These are phyloP conservation scores for Gnomoniopsis sp. DNA, from an alignment of 2,329 filamentous ascomycete species.

Conservation along the genomic window DNA sequence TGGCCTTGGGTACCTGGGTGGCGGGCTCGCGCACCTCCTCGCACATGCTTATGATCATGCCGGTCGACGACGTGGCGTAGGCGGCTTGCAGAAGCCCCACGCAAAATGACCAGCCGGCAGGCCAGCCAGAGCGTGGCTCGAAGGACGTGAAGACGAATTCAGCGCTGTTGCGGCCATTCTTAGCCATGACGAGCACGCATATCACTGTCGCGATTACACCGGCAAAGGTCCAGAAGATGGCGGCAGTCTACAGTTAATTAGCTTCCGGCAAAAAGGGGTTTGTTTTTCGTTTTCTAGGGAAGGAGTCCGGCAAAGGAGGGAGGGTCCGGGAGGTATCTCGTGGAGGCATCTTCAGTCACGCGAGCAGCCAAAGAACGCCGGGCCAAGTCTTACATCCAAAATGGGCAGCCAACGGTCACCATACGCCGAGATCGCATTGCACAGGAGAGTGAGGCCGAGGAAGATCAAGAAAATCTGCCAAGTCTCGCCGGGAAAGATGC, in stretches of 20 bases:
- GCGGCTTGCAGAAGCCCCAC: slow-evolving; percentile 70
- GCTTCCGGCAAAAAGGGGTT: slow-evolving; percentile 15
- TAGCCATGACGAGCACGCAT: slow-evolving; percentile 62
- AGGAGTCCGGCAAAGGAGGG: slow-evolving; percentile 7
- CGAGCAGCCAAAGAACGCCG: neutral
- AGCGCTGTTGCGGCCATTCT: slow-evolving; percentile 61
- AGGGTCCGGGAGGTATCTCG: neutral
- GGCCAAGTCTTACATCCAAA: slow-evolving; percentile 58
- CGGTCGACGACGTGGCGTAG: slow-evolving; percentile 72
- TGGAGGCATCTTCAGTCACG: neutral
- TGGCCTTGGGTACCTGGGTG: slow-evolving; percentile 68
- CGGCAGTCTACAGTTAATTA: slow-evolving; percentile 52
- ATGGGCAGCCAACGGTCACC: slow-evolving; percentile 65
- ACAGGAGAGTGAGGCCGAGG: slow-evolving; percentile 62
- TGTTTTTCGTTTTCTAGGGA: neutral
- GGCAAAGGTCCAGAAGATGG: slow-evolving; percentile 72
- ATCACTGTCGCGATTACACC: slow-evolving; percentile 64
- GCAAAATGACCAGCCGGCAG: slow-evolving; percentile 68
- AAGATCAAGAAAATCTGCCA: slow-evolving; percentile 73
- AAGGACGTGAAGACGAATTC: slow-evolving; percentile 66
- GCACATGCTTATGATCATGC: slow-evolving; percentile 79
- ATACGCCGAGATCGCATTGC: slow-evolving; percentile 62
- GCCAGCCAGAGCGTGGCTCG: slow-evolving; percentile 66
- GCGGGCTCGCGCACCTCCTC: slow-evolving; percentile 67
- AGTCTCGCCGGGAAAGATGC: slow-evolving; percentile 42